phyloP scores from a whole-genome alignment of 148 eudicot genomes.

The Amaranthus cruentus region DNA sequence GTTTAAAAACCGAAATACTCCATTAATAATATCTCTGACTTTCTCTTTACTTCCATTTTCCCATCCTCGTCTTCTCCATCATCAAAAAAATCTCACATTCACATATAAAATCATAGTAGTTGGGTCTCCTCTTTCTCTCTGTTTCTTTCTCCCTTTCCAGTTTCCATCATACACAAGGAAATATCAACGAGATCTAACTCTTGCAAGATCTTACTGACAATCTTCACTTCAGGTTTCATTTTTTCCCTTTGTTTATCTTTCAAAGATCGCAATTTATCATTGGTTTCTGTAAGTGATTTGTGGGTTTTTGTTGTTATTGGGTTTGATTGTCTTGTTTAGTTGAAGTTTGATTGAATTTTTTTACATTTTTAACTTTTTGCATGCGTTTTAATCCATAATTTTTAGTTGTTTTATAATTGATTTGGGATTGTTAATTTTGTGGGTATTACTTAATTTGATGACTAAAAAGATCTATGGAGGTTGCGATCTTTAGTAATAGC shows the following conservation, averaged over 20 bases:
- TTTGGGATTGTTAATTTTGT: background rate
- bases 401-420: background rate
- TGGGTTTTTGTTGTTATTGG: background rate
- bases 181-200: too few species aligned
- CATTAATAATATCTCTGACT: too few species aligned
- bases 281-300: background rate
- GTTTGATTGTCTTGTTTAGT: background rate
- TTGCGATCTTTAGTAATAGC: background rate
- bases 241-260: conserved; percentile 10
- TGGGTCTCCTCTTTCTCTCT: too few species aligned
- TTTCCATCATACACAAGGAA: background rate
- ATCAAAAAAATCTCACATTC: too few species aligned
- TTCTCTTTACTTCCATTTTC: too few species aligned
- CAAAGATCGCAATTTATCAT: background rate
- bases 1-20: too few species aligned
- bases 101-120: too few species aligned
- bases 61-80: too few species aligned
- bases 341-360: conserved; percentile 4
- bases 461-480: conserved; percentile 11
- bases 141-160: conserved; percentile 19
- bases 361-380: conserved; percentile 10
- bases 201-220: background rate
- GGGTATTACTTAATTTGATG: background rate
- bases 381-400: conserved; percentile 14
- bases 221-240: conserved; percentile 21